These are phyloP conservation scores for Torulaspora delbrueckii DNA, from an alignment of 805 yeast genomes.

Conservation along the genomic window DNA sequence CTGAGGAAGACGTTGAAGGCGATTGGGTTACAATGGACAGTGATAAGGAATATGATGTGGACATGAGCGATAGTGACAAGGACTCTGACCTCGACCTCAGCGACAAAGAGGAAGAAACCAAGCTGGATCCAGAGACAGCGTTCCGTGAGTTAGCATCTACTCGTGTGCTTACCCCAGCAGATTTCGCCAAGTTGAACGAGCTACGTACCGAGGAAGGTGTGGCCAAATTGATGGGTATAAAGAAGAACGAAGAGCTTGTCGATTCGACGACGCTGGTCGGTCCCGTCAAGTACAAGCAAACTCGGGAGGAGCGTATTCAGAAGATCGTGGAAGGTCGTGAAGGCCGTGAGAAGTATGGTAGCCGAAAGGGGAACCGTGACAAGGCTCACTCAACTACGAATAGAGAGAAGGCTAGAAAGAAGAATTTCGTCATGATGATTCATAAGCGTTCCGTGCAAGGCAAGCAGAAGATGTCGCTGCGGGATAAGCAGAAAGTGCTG, in stretches of 20 bases:
- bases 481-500: slow-evolving; percentile 84
- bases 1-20: slow-evolving; percentile 57
- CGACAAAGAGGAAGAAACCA: slow-evolving; percentile 33
- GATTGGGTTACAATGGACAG: slow-evolving; percentile 90
- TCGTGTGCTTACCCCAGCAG: slow-evolving; percentile 92
- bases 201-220: slow-evolving; percentile 80
- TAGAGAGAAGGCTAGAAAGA: slow-evolving; percentile 93
- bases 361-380: slow-evolving; percentile 74
- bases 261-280: slow-evolving; percentile 78
- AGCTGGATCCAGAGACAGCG: slow-evolving; percentile 35
- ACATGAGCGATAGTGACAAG: slow-evolving; percentile 48
- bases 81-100: slow-evolving; percentile 44
- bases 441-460: slow-evolving; percentile 94
- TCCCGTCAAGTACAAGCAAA: slow-evolving; percentile 67
- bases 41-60: slow-evolving; percentile 65
- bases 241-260: slow-evolving; percentile 71
- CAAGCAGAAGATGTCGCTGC: slow-evolving; percentile 79
- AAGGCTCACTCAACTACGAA: slow-evolving; percentile 86
- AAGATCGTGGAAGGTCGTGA: slow-evolving; percentile 87
- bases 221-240: slow-evolving; percentile 64
- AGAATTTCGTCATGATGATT: slow-evolving; percentile 98
- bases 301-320: slow-evolving; percentile 86
- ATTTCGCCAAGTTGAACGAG: slow-evolving; percentile 92
- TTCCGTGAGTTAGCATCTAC: slow-evolving; percentile 60
- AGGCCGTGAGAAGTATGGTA: slow-evolving; percentile 86